phyloP scores from a whole-genome alignment of 2,329 filamentous ascomycete genomes.

The Sordariomycetes sp. region DNA sequence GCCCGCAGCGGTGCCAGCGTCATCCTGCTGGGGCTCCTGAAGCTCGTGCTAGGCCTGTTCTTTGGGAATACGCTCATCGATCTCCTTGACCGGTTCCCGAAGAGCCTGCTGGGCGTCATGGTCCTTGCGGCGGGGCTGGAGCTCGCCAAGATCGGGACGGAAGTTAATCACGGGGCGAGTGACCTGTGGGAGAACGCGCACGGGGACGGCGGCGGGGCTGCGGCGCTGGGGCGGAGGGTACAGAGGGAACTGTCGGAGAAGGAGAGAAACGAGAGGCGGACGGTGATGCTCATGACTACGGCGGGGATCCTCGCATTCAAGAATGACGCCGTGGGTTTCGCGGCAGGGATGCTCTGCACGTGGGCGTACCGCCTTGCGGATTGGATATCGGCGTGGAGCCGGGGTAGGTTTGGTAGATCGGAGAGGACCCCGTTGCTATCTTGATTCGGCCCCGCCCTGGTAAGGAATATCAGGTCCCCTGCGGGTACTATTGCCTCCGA shows the following conservation, averaged over 20 bases:
- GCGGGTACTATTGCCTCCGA: not conserved
- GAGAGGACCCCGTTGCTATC: constrained; percentile 2
- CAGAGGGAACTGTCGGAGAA: constrained; percentile 31
- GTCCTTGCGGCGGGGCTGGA: constrained; percentile 84
- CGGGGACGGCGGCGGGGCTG: constrained; percentile 9
- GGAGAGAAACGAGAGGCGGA: constrained; percentile 66
- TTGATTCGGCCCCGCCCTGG: not conserved
- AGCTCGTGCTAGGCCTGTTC: constrained; percentile 62
- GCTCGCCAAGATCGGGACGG: constrained; percentile 72
- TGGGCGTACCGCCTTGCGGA: constrained; percentile 45
- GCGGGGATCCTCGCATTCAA: constrained; percentile 72
- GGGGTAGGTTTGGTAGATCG: not conserved
- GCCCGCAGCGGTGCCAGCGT: constrained; percentile 78
- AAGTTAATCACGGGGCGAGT: constrained; percentile 58
- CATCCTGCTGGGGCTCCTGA: constrained; percentile 63
- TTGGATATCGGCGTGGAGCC: constrained; percentile 15
- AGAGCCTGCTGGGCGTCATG: constrained; percentile 69
- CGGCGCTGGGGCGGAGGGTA: constrained; percentile 6
- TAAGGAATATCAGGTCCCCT: not conserved
- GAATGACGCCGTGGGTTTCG: constrained; percentile 81
- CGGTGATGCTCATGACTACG: constrained; percentile 79
- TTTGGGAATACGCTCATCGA: constrained; percentile 63
- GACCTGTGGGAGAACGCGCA: constrained; percentile 45
- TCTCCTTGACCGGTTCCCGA: constrained; percentile 61
- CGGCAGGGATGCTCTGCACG: constrained; percentile 70